A percentile compares a stretch with the other conserved stretches of the same genome.
These are phyloP conservation scores for Paramecium pentaurelia DNA, from an alignment of 73 alveolate species.

Conservation along the genomic window DNA sequence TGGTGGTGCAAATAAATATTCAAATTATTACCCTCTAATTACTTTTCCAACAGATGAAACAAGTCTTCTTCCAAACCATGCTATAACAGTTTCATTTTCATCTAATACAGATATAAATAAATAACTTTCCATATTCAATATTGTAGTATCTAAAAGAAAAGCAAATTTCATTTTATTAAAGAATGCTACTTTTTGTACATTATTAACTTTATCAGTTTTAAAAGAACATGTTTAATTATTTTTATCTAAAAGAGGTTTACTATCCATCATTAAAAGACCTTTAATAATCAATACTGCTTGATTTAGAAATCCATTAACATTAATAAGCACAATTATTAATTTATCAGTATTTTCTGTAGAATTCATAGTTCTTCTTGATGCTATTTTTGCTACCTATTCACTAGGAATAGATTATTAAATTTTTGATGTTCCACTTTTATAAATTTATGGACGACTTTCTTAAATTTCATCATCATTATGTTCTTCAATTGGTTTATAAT, in stretches of 20 bases:
- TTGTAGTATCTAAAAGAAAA: neutral
- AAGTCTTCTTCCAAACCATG: neutral
- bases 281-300: neutral
- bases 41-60: neutral
- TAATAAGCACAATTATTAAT: neutral
- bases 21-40: neutral
- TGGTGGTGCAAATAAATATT: conserved; percentile 3
- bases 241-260: neutral
- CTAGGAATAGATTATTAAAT: neutral
- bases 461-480: neutral
- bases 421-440: neutral
- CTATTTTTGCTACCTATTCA: neutral
- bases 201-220: neutral
- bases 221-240: neutral
- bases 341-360: neutral
- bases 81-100: neutral
- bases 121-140: neutral
- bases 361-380: neutral
- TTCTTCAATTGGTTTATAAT: neutral
- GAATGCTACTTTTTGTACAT: neutral
- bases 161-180: neutral
- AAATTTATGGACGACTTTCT: neutral
- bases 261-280: neutral
- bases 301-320: neutral
- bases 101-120: neutral